These are phyloP conservation scores for Oryza longistaminata DNA, from an alignment of 176 grass and related monocot species.

Conservation along the genomic window DNA sequence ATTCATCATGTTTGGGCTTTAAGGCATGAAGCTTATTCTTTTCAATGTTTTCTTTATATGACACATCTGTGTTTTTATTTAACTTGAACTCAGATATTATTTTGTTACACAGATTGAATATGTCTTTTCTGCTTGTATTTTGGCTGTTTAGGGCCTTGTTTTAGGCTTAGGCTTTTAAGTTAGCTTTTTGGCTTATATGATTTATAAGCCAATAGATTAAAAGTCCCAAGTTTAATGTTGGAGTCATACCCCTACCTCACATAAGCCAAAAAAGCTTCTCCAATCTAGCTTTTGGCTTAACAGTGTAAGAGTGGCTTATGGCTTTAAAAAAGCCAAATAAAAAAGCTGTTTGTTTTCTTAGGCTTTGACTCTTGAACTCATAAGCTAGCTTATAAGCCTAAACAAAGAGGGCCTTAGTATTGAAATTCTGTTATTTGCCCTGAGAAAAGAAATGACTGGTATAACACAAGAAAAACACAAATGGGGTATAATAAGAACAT, in stretches of 20 bases:
- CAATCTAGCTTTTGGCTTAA: too few relatives aligned
- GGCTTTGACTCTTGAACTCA: too few relatives aligned
- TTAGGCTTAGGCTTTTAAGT: too few relatives aligned
- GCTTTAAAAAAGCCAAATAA: too few relatives aligned
- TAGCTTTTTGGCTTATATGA: too few relatives aligned
- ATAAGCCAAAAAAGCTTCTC: too few relatives aligned
- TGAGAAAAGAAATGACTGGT: slow-evolving; percentile 10
- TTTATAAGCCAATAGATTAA: too few relatives aligned
- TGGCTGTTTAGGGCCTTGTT: background rate
- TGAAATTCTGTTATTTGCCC: background rate
- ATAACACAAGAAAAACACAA: background rate
- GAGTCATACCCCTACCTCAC: too few relatives aligned
- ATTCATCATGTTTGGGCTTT: slow-evolving; percentile 13
- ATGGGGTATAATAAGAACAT: background rate
- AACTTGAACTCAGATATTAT: background rate
- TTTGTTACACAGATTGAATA: background rate
- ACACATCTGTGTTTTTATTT: background rate
- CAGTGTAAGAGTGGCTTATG: too few relatives aligned
- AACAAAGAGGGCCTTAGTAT: background rate
- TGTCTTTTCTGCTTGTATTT: background rate
- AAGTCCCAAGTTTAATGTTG: too few relatives aligned
- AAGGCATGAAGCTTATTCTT: background rate
- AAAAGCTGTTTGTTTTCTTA: too few relatives aligned
- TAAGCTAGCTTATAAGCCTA: too few relatives aligned
- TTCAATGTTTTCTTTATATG: background rate